A percentile compares a stretch with the other conserved stretches of the same genome.
Conservation (phyloP, 2,329 filamentous ascomycete genomes). For the Fusarium pininemorale region DNA sequence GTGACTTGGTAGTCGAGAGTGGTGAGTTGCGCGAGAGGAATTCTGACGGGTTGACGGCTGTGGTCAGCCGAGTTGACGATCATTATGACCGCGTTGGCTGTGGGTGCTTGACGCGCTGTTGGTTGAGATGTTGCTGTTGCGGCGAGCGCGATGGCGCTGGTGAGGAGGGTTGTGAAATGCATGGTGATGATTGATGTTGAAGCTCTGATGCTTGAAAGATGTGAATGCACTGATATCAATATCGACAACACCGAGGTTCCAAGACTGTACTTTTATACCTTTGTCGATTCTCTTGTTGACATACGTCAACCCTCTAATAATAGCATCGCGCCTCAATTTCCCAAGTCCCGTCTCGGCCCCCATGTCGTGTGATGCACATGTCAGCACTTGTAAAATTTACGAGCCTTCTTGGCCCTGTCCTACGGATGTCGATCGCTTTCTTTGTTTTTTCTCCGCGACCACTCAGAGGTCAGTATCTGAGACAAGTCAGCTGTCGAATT, state of each 20-base stretch:
- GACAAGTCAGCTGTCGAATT: constrained; percentile 10
- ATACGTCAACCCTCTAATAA: constrained; percentile 10
- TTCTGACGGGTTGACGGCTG: constrained; percentile 22
- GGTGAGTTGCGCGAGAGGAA: constrained; percentile 26
- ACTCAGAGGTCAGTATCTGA: not conserved
- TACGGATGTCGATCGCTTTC: not conserved
- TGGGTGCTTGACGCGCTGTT: not conserved
- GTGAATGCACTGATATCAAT: not conserved
- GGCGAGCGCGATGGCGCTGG: constrained; percentile 12
- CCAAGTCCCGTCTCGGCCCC: not conserved
- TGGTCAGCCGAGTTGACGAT: constrained; percentile 7
- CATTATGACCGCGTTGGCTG: constrained; percentile 12
- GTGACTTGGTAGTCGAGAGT: constrained; percentile 15
- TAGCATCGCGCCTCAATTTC: constrained; percentile 4
- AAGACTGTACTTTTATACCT: not conserved
- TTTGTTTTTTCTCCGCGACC: not conserved
- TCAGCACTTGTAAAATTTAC: constrained; percentile 18
- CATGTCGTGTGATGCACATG: constrained; percentile 14
- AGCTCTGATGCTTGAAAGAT: not conserved
- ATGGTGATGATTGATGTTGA: not conserved
- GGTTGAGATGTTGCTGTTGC: not conserved
- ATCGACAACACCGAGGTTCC: accelerated
- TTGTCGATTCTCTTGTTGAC: no score
- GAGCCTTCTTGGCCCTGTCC: not conserved
- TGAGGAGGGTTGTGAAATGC: constrained; percentile 11